These are phyloP conservation scores for Scheffersomyces lignicola DNA, from an alignment of 1,139 yeast species.

Conservation along the genomic window DNA sequence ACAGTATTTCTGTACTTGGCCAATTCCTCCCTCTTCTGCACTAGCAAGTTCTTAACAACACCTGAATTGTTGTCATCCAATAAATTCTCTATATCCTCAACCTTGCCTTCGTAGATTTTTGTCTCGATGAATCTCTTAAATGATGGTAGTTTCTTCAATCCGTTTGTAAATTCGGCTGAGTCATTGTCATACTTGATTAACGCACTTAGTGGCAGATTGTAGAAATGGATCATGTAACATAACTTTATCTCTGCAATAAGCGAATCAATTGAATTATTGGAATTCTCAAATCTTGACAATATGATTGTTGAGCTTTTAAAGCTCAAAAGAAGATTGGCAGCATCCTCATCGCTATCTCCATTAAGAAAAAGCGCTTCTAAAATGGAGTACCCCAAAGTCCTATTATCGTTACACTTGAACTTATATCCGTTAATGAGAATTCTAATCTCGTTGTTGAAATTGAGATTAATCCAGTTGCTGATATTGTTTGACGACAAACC, in stretches of 20 bases:
- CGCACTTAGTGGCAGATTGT: conserved; percentile 63
- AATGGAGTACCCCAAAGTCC: conserved; percentile 38
- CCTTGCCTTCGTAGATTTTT: conserved; percentile 10
- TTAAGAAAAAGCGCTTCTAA: conserved; percentile 35
- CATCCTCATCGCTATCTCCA: conserved; percentile 18
- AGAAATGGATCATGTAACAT: conserved; percentile 69
- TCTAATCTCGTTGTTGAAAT: conserved; percentile 32
- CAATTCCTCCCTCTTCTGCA: conserved; percentile 18
- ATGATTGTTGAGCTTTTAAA: conserved; percentile 35
- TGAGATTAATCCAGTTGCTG: conserved; percentile 36
- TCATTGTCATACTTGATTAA: conserved; percentile 18
- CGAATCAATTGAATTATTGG: conserved; percentile 53
- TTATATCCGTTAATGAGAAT: conserved; percentile 39
- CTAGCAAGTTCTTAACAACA: conserved; percentile 17
- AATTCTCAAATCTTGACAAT: conserved; percentile 38
- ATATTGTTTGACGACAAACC: conserved; percentile 52
- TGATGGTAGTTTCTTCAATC: conserved; percentile 37
- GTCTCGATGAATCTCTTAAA: conserved; percentile 38
- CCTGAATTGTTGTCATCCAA: conserved; percentile 3
- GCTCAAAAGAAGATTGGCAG: conserved; percentile 18
- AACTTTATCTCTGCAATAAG: conserved; percentile 56
- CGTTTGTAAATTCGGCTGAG: conserved; percentile 15
- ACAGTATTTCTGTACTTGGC: conserved; percentile 21
- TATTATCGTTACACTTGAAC: conserved; percentile 44
- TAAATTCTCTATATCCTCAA: not conserved